Conservation (phyloP, 2,329 filamentous ascomycete species). For the Zarea fungicola region DNA sequence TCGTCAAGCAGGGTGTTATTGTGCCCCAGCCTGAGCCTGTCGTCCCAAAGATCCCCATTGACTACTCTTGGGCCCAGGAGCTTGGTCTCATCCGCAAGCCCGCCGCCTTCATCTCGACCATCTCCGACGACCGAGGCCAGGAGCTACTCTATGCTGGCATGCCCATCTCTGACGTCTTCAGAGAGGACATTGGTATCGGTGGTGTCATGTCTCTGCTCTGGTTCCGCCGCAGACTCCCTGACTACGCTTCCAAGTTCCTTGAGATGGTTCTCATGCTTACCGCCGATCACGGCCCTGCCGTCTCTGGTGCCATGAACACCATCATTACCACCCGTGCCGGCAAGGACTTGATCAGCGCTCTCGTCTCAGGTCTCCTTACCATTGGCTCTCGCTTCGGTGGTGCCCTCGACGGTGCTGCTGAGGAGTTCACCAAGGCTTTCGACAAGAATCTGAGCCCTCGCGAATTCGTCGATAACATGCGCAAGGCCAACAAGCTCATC, state of each 20-base stretch:
- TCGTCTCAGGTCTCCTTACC: conserved; percentile 94
- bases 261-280: conserved; percentile 99
- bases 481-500: conserved; percentile 99
- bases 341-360: conserved; percentile 93
- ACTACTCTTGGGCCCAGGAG: conserved; percentile 99
- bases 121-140: conserved; percentile 98
- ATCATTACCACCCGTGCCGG: conserved; percentile 99
- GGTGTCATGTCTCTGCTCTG: conserved; percentile 99
- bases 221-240: conserved; percentile 96
- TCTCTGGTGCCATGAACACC: conserved; percentile 99
- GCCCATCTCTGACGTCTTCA: conserved; percentile 99
- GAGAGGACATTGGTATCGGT: conserved; percentile 96
- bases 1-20: conserved; percentile 80
- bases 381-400: conserved; percentile 98
- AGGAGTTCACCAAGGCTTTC: conserved; percentile 97
- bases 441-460: conserved; percentile 97
- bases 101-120: conserved; percentile 98
- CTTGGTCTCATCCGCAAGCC: conserved; percentile 99
- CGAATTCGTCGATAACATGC: conserved; percentile 98
- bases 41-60: conserved; percentile 98
- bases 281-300: conserved; percentile 96
- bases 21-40: conserved; percentile 81
- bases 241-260: conserved; percentile 96
- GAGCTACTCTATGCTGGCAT: conserved; percentile 98
- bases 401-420: conserved; percentile 93